These are phyloP conservation scores for Prunus padus DNA, from an alignment of 306 rosid genomes.

Conservation along the genomic window DNA sequence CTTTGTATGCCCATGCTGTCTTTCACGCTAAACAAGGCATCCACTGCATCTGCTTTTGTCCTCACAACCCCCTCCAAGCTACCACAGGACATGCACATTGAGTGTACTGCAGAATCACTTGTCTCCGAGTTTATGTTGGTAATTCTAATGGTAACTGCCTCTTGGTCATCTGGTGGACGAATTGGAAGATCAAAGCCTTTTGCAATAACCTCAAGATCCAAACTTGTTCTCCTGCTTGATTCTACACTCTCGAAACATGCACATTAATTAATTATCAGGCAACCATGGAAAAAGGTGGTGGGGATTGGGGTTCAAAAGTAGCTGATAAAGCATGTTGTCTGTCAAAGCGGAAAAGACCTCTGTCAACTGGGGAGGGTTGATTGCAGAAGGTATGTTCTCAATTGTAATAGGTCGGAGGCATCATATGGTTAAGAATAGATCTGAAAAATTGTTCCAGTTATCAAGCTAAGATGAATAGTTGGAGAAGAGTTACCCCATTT, in stretches of 20 bases:
- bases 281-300: neutral
- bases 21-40: conserved; percentile 17
- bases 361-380: conserved; percentile 10
- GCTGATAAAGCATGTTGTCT: neutral
- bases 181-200: neutral
- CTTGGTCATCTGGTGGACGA: conserved; percentile 1
- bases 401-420: neutral
- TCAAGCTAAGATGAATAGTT: neutral
- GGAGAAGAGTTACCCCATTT: neutral
- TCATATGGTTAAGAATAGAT: neutral
- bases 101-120: conserved; percentile 13
- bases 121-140: conserved; percentile 19
- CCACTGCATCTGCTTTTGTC: conserved; percentile 22
- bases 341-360: conserved; percentile 7
- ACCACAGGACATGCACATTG: conserved; percentile 26
- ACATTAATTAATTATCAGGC: neutral
- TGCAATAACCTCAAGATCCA: conserved; percentile 4
- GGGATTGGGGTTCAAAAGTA: neutral
- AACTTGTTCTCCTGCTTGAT: conserved; percentile 10
- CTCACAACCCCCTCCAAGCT: conserved; percentile 19
- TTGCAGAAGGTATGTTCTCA: conserved; percentile 9
- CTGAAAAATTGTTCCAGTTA: neutral
- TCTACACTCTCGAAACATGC: conserved; percentile 10
- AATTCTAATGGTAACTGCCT: conserved; percentile 16
- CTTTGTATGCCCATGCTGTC: neutral